Conservation (phyloP, 1,284 basidiomycete species). For the Jaminaea rosea region DNA sequence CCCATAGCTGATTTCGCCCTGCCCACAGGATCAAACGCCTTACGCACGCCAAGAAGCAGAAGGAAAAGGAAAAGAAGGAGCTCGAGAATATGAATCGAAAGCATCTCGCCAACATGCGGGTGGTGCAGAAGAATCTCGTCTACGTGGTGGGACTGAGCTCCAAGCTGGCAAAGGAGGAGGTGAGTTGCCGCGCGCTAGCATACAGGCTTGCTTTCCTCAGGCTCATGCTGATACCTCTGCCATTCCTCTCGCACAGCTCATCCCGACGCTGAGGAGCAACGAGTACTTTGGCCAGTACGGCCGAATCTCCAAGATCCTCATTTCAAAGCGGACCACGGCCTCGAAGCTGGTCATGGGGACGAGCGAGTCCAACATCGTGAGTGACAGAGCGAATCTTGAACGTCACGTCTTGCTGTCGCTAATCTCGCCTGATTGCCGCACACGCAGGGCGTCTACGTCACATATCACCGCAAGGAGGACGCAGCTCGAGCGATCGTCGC, state of each 20-base stretch:
- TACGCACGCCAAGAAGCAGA: slow-evolving; percentile 89
- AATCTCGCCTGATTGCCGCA: no score
- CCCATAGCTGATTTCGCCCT: slow-evolving; percentile 7
- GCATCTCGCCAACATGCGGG: slow-evolving; percentile 82
- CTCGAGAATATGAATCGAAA: slow-evolving; percentile 77
- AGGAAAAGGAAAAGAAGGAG: slow-evolving; percentile 92
- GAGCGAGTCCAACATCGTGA: slow-evolving; percentile 63
- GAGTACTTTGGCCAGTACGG: slow-evolving; percentile 99
- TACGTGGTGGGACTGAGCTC: slow-evolving; percentile 89
- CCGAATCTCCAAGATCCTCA: slow-evolving; percentile 88
- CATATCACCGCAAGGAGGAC: slow-evolving; percentile 88
- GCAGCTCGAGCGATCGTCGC: slow-evolving; percentile 85
- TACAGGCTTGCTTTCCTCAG: neutral
- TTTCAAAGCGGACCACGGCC: slow-evolving; percentile 77
- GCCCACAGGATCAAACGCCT: slow-evolving; percentile 77
- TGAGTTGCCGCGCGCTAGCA: no score
- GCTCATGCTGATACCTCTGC: no score
- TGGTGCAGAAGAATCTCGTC: slow-evolving; percentile 92
- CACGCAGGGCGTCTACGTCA: slow-evolving; percentile 96
- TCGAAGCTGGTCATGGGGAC: slow-evolving; percentile 53
- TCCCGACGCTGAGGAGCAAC: slow-evolving; percentile 82
- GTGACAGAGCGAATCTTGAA: no score
- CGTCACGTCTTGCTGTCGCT: no score
- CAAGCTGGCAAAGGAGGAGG: slow-evolving; percentile 90
- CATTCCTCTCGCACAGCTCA: slow-evolving; percentile 57